Conservation (phyloP, 148 eudicot genomes). For the Cornus suecica region DNA sequence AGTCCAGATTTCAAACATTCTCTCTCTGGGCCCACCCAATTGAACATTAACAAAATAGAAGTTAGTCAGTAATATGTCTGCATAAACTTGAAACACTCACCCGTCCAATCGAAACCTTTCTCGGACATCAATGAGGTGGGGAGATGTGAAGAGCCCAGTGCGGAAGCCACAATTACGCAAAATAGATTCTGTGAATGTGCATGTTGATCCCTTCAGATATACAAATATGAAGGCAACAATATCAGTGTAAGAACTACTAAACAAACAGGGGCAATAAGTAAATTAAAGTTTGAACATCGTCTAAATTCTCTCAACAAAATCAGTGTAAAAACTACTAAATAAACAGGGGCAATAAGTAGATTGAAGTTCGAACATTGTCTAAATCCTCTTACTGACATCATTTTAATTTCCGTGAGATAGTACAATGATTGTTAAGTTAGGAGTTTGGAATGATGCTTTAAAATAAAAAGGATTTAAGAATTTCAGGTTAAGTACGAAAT, state of each 20-base stretch:
- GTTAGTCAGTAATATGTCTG: not conserved
- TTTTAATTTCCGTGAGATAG: not conserved
- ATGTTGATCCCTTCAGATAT: constrained; percentile 81
- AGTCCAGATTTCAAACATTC: not conserved
- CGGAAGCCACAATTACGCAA: constrained; percentile 85
- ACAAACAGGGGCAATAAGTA: not conserved
- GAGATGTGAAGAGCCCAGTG: constrained; percentile 97
- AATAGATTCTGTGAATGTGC: constrained; percentile 81
- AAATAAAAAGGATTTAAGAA: not conserved
- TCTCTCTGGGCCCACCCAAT: not conserved
- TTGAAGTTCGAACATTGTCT: not conserved
- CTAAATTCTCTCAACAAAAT: not conserved
- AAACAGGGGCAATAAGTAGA: not conserved
- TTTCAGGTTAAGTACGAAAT: not conserved
- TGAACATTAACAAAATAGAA: not conserved
- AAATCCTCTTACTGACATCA: not conserved
- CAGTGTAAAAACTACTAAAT: constrained; percentile 15
- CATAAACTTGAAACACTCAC: constrained; percentile 35
- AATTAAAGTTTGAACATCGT: not conserved
- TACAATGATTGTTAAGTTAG: not conserved
- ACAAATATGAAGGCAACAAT: constrained; percentile 1
- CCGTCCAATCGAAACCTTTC: constrained; percentile 94
- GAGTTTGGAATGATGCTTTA: not conserved
- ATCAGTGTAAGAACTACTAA: constrained; percentile 14
- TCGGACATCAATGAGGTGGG: constrained; percentile 94